These are phyloP conservation scores for Xylariaceae sp. DNA, from an alignment of 2,329 filamentous ascomycete genomes.

Conservation along the genomic window DNA sequence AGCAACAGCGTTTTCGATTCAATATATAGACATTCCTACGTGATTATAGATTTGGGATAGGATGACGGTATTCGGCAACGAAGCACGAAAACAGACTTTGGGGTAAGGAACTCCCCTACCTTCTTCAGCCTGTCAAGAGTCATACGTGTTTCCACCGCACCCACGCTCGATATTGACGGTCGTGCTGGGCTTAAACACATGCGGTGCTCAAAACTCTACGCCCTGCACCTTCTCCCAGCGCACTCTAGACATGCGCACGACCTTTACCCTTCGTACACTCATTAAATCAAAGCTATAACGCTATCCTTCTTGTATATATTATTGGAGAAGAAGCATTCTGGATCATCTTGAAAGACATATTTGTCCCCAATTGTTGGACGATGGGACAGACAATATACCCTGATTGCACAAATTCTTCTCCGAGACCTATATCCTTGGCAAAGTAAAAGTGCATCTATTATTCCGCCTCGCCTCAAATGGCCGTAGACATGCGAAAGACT, in stretches of 20 bases:
- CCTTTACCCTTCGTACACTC: conserved; percentile 20
- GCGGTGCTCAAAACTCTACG: neutral
- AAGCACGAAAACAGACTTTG: neutral
- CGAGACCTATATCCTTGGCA: too few relatives aligned
- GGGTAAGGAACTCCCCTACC: neutral
- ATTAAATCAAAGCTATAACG: neutral
- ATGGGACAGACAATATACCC: neutral
- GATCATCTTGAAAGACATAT: neutral
- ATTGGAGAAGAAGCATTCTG: neutral
- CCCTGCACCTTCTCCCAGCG: neutral
- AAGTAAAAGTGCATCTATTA: too few relatives aligned
- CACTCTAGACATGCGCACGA: neutral
- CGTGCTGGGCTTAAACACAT: conserved; percentile 4
- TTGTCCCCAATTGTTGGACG: neutral
- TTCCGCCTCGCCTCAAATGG: too few relatives aligned
- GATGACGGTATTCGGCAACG: neutral
- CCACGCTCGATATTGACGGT: conserved; percentile 1
- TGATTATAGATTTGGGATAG: conserved; percentile 21
- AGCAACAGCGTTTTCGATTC: conserved; percentile 19
- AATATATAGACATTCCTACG: conserved; percentile 8
- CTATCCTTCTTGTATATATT: conserved; percentile 19
- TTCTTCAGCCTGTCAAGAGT: neutral
- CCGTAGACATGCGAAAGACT: conserved; percentile 2
- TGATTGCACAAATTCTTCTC: too few relatives aligned
- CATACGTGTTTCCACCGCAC: neutral